Evolutionary conservation across 371 early-diverging fungal genomes (phyloP).

Genomic region (Circinella umbellata): DNA sequence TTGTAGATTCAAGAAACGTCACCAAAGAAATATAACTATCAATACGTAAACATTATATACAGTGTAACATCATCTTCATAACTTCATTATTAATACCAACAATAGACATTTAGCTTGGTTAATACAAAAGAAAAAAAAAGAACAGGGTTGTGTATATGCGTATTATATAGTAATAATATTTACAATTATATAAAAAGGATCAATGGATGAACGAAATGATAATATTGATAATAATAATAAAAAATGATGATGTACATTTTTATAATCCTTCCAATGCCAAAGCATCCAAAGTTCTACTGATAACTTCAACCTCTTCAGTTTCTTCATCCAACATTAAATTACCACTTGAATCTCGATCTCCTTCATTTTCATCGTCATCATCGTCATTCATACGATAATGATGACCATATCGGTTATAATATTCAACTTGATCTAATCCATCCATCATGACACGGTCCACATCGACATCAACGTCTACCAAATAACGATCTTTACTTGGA

Average conservation of each 20-base stretch:
- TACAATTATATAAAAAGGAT: too few relatives aligned
- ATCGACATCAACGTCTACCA: constrained; percentile 57
- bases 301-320: constrained; percentile 36
- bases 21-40: too few relatives aligned
- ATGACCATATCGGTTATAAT: constrained; percentile 31
- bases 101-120: too few relatives aligned
- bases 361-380: constrained; percentile 10
- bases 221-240: too few relatives aligned
- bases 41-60: too few relatives aligned
- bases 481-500: constrained; percentile 35
- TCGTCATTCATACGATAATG: neutral
- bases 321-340: constrained; percentile 28
- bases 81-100: too few relatives aligned
- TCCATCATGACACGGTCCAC: constrained; percentile 60
- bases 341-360: constrained; percentile 24
- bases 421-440: constrained; percentile 49
- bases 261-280: constrained; percentile 47
- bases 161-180: too few relatives aligned
- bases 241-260: neutral
- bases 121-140: too few relatives aligned
- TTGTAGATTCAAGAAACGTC: too few relatives aligned
- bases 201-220: too few relatives aligned
- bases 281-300: constrained; percentile 50
- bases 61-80: too few relatives aligned
- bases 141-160: too few relatives aligned